Evolutionary conservation across 2,329 filamentous ascomycete genomes (phyloP), one percentile per base, ranked within the genome.

Genomic region (Aspergillus sp.): DNA sequence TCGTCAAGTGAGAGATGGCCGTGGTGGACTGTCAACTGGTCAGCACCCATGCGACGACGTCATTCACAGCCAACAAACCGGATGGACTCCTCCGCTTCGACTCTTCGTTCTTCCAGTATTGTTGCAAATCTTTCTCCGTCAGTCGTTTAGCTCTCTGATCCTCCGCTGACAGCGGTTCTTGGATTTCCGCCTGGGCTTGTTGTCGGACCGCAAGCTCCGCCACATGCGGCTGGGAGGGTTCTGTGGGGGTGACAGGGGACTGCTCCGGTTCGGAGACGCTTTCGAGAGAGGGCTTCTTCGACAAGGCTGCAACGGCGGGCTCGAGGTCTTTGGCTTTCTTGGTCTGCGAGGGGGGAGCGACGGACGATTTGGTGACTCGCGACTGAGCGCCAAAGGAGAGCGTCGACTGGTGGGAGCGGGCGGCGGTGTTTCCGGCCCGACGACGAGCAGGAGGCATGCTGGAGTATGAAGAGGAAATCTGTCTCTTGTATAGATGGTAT

Each of bases 101-200:
- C 75, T 96, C 90, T 59, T 93, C 83, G 10, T 71, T 71, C 59
- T 77, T 77, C 91, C 91, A 96, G 69, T 96, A 96, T 65, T 78
- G 79, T 61, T 82, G 82, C 57, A 97, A 85, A 62, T 90, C 84
- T 45, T 80, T 75, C 51, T 88, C 81, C 7, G 81, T 82, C 40
- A 95, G 73, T 59, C 83, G 81, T 57, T 83, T 77, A 1, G 90
- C 91, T 44, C 54, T 62, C 47, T 62, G 54, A 45, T 74, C 72
- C 46, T 71, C 68, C 41, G 65, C 65, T 1, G 65, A 68, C 48
- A 58, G 58, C 1, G 65, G 68, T 61, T 66, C 63, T 55, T 61
- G 64, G 54, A 58, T 56, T 47, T 66, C 80, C 5, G 70, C 73
- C 53, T 77, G 79, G 6, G 76, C 76, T 65, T 79, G 82, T 60